Conservation (phyloP, 257 asterid species). For the Solanum acaule region DNA sequence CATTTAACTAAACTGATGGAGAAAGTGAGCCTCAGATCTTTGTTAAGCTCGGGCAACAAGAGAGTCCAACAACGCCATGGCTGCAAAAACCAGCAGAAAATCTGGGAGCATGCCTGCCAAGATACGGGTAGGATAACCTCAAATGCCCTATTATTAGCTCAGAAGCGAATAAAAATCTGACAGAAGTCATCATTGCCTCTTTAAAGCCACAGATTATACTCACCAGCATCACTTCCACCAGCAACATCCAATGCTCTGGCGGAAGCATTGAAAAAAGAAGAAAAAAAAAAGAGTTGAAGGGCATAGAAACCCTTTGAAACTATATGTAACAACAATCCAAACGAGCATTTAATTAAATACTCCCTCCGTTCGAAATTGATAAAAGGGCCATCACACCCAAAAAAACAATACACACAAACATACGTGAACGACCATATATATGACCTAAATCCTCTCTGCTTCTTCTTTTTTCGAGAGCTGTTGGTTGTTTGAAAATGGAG, state of each 20-base stretch:
- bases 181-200: neutral
- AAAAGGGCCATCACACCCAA: neutral
- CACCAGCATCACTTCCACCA: neutral
- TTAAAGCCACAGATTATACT: neutral
- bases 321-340: neutral
- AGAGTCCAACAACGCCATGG: conserved; percentile 6
- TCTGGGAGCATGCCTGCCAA: conserved; percentile 30
- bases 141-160: neutral
- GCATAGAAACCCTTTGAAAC: neutral
- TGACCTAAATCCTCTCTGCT: neutral
- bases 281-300: neutral
- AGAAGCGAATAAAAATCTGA: neutral
- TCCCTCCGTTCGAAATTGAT: neutral
- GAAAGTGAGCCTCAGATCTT: neutral
- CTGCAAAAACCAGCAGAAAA: conserved; percentile 8
- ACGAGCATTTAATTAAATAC: neutral
- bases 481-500: neutral
- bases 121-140: conserved; percentile 22
- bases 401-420: neutral
- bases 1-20: neutral
- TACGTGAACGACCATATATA: neutral
- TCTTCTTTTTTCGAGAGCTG: neutral
- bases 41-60: neutral
- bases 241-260: neutral
- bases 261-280: neutral